phyloP scores from a whole-genome alignment of 2,329 filamentous ascomycete genomes.

The Onygenales sp. region DNA sequence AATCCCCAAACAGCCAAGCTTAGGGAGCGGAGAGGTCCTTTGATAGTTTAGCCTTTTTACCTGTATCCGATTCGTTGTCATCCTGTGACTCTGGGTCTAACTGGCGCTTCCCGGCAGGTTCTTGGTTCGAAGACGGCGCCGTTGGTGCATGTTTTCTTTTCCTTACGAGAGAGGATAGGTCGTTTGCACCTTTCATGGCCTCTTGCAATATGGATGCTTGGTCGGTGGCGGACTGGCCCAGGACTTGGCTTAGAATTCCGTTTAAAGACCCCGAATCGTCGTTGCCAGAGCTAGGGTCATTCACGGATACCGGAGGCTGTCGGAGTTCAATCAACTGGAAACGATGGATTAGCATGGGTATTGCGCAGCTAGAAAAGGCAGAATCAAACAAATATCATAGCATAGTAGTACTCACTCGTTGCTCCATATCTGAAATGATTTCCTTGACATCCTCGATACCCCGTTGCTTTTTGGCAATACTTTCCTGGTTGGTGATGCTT shows the following conservation, averaged over 20 bases:
- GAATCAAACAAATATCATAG: conserved; percentile 1
- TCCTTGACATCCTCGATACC: conserved; percentile 51
- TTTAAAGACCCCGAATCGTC: conserved; percentile 37
- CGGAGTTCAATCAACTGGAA: conserved; percentile 47
- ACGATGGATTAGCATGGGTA: not conserved
- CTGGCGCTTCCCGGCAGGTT: conserved; percentile 19
- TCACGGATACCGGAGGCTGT: conserved; percentile 42
- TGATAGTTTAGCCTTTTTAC: not conserved
- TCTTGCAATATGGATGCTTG: conserved; percentile 45
- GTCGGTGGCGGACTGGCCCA: conserved; percentile 44
- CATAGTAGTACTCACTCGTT: conserved; percentile 36
- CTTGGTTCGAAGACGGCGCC: conserved; percentile 5
- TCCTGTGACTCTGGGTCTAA: conserved; percentile 2
- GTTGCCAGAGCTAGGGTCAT: conserved; percentile 24
- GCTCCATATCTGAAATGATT: conserved; percentile 53
- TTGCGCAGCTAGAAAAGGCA: not conserved
- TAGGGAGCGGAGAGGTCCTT: not conserved
- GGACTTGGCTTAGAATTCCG: conserved; percentile 49
- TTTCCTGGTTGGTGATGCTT: conserved; percentile 30
- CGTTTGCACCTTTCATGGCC: conserved; percentile 47
- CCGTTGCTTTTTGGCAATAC: conserved; percentile 30
- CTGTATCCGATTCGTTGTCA: conserved; percentile 11
- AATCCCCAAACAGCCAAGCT: not conserved
- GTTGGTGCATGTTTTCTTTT: conserved; percentile 36
- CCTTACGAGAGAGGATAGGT: conserved; percentile 50